phyloP scores from a whole-genome alignment of 495 filamentous ascomycete genomes.

The Penicillium paradoxum region DNA sequence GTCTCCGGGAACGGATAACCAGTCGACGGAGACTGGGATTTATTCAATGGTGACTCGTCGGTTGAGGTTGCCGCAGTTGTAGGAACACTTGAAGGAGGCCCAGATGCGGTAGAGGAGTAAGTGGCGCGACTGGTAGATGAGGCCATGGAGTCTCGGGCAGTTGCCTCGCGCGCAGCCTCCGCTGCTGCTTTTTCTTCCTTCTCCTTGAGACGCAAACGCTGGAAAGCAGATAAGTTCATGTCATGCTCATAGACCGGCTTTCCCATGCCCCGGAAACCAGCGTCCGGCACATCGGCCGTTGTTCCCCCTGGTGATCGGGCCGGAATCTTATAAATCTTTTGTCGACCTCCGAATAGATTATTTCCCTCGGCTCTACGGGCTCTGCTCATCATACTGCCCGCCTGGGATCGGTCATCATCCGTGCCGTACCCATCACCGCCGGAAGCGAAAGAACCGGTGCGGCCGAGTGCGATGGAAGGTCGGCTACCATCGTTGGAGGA shows the following conservation, averaged over 20 bases:
- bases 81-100: constrained; percentile 57
- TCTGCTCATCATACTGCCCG: constrained; percentile 76
- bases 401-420: constrained; percentile 58
- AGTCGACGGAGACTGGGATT: constrained; percentile 32
- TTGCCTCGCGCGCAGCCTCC: constrained; percentile 23
- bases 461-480: constrained; percentile 48
- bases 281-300: constrained; percentile 12
- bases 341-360: constrained; percentile 88
- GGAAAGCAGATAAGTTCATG: constrained; percentile 73
- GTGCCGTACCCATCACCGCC: constrained; percentile 53
- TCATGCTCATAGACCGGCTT: constrained; percentile 83
- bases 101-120: constrained; percentile 79
- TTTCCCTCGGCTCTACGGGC: constrained; percentile 86
- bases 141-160: constrained; percentile 42
- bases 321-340: constrained; percentile 92
- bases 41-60: constrained; percentile 62
- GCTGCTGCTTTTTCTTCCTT: constrained; percentile 40
- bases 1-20: constrained; percentile 17
- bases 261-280: constrained; percentile 47
- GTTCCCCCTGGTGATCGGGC: constrained; percentile 39
- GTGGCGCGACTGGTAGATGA: constrained; percentile 79
- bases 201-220: constrained; percentile 62
- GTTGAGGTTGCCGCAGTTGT: constrained; percentile 88
- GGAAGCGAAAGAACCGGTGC: constrained; percentile 51
- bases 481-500: constrained; percentile 67